These are phyloP conservation scores for Leccinum idahoense DNA, from an alignment of 1,284 basidiomycete genomes.

Conservation along the genomic window DNA sequence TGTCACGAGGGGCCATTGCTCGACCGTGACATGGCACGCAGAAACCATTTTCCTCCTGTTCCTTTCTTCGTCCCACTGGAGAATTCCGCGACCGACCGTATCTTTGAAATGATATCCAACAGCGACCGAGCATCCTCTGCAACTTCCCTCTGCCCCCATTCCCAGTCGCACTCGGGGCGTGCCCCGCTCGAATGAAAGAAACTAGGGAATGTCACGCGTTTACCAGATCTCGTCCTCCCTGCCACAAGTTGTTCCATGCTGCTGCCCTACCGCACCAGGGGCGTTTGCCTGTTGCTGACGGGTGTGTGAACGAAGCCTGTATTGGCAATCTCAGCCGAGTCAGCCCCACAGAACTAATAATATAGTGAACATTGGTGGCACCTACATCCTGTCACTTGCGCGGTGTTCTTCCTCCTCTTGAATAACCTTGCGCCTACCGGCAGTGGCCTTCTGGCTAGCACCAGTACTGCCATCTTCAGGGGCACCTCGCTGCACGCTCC, in stretches of 20 bases:
- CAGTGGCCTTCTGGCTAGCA: slow-evolving; percentile 53
- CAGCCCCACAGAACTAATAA: slow-evolving; percentile 12
- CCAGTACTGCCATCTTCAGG: slow-evolving; percentile 59
- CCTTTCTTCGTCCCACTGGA: slow-evolving; percentile 15
- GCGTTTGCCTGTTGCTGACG: slow-evolving; percentile 61
- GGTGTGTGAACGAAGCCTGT: slow-evolving; percentile 78
- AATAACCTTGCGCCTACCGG: slow-evolving; percentile 67
- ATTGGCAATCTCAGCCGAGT: slow-evolving; percentile 4
- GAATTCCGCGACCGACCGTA: slow-evolving; percentile 32
- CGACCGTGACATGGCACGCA: slow-evolving; percentile 43
- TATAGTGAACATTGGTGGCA: slow-evolving; percentile 27
- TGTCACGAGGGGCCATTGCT: slow-evolving; percentile 17
- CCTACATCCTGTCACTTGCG: slow-evolving; percentile 75
- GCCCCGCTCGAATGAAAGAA: slow-evolving; percentile 42
- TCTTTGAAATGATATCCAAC: slow-evolving; percentile 35
- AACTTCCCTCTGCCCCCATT: slow-evolving; percentile 56
- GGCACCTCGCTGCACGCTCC: slow-evolving; percentile 82
- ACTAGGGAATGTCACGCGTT: slow-evolving; percentile 38
- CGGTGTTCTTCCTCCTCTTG: slow-evolving; percentile 78
- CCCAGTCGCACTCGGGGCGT: slow-evolving; percentile 59
- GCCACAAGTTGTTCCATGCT: slow-evolving; percentile 48
- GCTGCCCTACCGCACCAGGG: slow-evolving; percentile 59
- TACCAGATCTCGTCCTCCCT: slow-evolving; percentile 74
- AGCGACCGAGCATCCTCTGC: slow-evolving; percentile 47
- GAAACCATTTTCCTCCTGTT: slow-evolving; percentile 27